Percentiles rank a stretch among this genome's conserved stretches.
phyloP scores from a whole-genome alignment of 495 filamentous ascomycete genomes.

The Aspergillus coremiiformis region DNA sequence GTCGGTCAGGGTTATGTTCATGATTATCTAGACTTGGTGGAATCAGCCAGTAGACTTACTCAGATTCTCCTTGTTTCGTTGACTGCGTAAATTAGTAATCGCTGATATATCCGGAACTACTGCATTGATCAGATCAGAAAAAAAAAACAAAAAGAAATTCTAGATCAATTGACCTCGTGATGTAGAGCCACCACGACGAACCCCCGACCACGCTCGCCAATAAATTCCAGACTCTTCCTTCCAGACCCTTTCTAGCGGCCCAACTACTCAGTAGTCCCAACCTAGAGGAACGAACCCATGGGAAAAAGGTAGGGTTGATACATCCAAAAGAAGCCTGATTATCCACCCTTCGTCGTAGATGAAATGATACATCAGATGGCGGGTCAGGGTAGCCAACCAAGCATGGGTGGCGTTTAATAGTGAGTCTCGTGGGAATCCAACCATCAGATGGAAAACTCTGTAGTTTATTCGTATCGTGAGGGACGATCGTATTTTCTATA shows the following conservation, averaged over 20 bases:
- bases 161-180: neutral
- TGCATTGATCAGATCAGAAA: neutral
- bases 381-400: neutral
- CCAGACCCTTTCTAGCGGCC: neutral
- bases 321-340: neutral
- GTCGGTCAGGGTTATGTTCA: conserved; percentile 11
- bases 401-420: neutral
- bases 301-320: neutral
- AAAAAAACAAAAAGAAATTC: neutral
- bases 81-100: neutral
- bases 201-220: neutral
- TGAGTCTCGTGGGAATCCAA: neutral
- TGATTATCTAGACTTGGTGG: neutral
- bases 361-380: neutral
- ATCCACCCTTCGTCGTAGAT: neutral
- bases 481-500: neutral
- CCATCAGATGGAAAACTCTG: neutral
- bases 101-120: neutral
- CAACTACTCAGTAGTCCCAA: neutral
- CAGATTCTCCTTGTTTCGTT: neutral
- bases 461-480: neutral
- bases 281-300: neutral
- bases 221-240: neutral
- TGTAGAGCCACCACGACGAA: neutral
- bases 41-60: neutral